These are phyloP conservation scores for Suhomyces xylopsoci DNA, from an alignment of 805 yeast genomes.

Conservation along the genomic window DNA sequence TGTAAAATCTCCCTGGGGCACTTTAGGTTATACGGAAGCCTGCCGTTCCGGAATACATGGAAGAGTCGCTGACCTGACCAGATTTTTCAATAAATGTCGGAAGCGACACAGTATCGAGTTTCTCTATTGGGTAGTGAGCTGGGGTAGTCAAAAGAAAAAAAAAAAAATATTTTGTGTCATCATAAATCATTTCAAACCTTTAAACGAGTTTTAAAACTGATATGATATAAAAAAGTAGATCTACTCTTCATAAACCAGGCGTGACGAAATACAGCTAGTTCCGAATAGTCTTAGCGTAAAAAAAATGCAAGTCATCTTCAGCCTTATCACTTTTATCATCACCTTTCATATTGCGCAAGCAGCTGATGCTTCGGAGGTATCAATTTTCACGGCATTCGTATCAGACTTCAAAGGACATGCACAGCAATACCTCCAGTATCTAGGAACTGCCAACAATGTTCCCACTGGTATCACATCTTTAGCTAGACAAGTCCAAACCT, in stretches of 20 bases:
- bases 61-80: background rate
- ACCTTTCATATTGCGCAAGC: slow-evolving; percentile 14
- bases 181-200: background rate
- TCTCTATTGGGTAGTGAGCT: background rate
- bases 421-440: slow-evolving; percentile 29
- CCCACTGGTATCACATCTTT: slow-evolving; percentile 28
- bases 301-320: background rate
- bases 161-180: background rate
- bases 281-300: background rate
- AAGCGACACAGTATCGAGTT: background rate
- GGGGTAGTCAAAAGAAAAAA: background rate
- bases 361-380: slow-evolving; percentile 17
- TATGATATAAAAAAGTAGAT: background rate
- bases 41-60: background rate
- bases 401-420: slow-evolving; percentile 32
- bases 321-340: slow-evolving; percentile 6
- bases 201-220: background rate
- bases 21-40: background rate
- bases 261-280: background rate
- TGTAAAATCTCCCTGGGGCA: background rate
- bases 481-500: slow-evolving; percentile 32
- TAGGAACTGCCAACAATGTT: slow-evolving; percentile 23
- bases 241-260: background rate
- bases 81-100: background rate
- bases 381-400: slow-evolving; percentile 35